Base-by-base conservation (phyloP, 2,329 filamentous ascomycete genomes). In the Apiospora koreana region DNA sequence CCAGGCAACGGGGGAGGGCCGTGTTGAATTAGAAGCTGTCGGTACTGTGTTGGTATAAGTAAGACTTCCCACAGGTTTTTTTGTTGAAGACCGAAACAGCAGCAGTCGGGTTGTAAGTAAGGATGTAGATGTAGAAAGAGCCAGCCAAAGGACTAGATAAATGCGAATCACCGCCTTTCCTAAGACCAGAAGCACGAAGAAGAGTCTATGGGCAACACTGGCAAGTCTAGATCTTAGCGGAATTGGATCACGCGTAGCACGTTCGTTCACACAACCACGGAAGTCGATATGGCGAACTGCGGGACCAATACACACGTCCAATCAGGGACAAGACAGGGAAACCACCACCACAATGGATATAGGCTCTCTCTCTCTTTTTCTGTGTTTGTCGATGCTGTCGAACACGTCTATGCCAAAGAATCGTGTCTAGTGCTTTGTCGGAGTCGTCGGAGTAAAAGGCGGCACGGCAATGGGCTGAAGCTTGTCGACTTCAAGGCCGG, bases 401-500 rank as follows among this genome's bases (percentile, higher is more conserved):
- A 42, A 69, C 68, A 71, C 68, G 70, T 67, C 62, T 69, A 54
- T 18, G 66, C 67, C 38, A 50, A 41, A 41, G 23, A 45, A 41
- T 69, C 68, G 67, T 69, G 68, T 43, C 23, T 43, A 43, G 64
- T 67, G 41, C 62, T 69, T 45, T 67, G 70, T 68, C 70, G 67
- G 48, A 68, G n/a, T n/a, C n/a, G n/a, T n/a, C 41, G 68, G 46
- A n/a, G n/a, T n/a, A n/a, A 68, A 42, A 65, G 66, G 66, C 70
- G 70, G 67, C 70, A 68, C 68, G 68, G 68, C 68, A 42, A 28
- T 70, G 54, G 68, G 68, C 21, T 62, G 65, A 68, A 67, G 68
- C 58, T 69, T 54, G 70, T 67, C 70, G 70, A 68, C 70, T 71
- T 70, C 70, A 68, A 68, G 68, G 70, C 70, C 70, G 70, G 68